Conservation (phyloP, 2,329 filamentous ascomycete genomes). For the Elsinoe australis region DNA sequence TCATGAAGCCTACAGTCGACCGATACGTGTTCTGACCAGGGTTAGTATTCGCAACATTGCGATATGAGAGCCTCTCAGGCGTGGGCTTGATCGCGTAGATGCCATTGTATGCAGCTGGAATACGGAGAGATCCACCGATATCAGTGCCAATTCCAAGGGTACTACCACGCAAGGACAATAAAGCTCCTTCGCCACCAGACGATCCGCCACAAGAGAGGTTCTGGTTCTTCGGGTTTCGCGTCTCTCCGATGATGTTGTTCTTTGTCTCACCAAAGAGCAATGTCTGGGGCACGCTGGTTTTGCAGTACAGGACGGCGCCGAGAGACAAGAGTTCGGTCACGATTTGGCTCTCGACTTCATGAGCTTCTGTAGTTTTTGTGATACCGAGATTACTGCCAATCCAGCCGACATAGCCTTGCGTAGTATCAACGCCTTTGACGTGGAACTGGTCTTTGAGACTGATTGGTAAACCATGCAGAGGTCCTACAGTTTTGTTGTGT, state of each 20-base stretch:
- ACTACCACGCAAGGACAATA: slow-evolving; percentile 46
- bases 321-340: slow-evolving; percentile 21
- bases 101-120: slow-evolving; percentile 43
- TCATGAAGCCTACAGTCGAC: slow-evolving; percentile 47
- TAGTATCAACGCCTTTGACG: slow-evolving; percentile 35
- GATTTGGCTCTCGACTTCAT: slow-evolving; percentile 10
- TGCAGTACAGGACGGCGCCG: slow-evolving; percentile 46
- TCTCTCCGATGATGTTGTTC: slow-evolving; percentile 46
- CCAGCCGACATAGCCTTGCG: slow-evolving; percentile 30
- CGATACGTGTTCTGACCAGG: slow-evolving; percentile 41
- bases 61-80: slow-evolving; percentile 36
- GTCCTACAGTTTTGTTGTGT: slow-evolving; percentile 43
- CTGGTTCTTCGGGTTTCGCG: slow-evolving; percentile 48
- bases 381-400: slow-evolving; percentile 27
- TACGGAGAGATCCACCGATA: slow-evolving; percentile 45
- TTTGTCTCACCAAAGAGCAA: slow-evolving; percentile 49
- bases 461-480: slow-evolving; percentile 56
- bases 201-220: slow-evolving; percentile 47
- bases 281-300: slow-evolving; percentile 49
- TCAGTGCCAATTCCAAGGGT: slow-evolving; percentile 49
- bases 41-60: slow-evolving; percentile 39
- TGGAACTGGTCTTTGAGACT: slow-evolving; percentile 63
- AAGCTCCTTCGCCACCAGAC: slow-evolving; percentile 51
- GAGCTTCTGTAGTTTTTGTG: slow-evolving; percentile 21
- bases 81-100: slow-evolving; percentile 41